Evolutionary conservation across 2,329 filamentous ascomycete species (phyloP).

Genomic region (Colletotrichum limetticola): DNA sequence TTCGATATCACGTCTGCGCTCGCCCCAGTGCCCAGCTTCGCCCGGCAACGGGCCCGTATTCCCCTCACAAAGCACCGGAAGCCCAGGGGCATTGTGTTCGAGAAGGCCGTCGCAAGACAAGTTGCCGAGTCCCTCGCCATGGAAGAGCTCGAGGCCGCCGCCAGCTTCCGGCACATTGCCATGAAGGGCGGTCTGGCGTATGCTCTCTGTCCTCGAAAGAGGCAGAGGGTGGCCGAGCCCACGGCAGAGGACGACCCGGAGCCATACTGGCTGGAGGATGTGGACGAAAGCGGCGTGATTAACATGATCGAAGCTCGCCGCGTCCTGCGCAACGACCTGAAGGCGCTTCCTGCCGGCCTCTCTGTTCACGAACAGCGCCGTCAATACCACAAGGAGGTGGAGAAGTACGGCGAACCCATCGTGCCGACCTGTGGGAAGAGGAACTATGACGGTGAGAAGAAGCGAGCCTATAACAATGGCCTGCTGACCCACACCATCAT

Average conservation of each 20-base stretch:
- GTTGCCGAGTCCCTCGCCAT: slow-evolving; percentile 7
- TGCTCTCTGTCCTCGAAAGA: slow-evolving; percentile 25
- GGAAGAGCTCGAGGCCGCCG: slow-evolving; percentile 26
- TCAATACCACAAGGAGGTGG: slow-evolving; percentile 11
- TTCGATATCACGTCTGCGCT: neutral
- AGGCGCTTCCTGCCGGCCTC: slow-evolving; percentile 8
- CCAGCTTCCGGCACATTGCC: slow-evolving; percentile 14
- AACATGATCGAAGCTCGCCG: slow-evolving; percentile 25
- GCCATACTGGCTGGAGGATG: slow-evolving; percentile 14
- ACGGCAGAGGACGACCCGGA: neutral
- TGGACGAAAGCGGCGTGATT: slow-evolving; percentile 11
- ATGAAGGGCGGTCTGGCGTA: slow-evolving; percentile 16
- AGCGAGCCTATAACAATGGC: slow-evolving; percentile 28
- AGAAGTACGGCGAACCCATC: slow-evolving; percentile 20
- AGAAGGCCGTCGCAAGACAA: slow-evolving; percentile 10
- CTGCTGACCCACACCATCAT: slow-evolving; percentile 26
- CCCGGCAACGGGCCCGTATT: neutral
- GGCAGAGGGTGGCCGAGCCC: neutral
- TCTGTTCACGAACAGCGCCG: slow-evolving; percentile 12
- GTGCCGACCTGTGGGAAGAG: neutral
- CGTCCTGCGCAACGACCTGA: slow-evolving; percentile 18
- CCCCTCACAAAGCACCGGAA: slow-evolving; percentile 10
- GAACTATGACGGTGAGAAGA: slow-evolving; percentile 16
- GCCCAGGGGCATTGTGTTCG: neutral
- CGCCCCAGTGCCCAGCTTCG: neutral